Evolutionary conservation across 805 yeast genomes (phyloP), one percentile per base, ranked within the genome.

Genomic region (Starmerella floris): DNA sequence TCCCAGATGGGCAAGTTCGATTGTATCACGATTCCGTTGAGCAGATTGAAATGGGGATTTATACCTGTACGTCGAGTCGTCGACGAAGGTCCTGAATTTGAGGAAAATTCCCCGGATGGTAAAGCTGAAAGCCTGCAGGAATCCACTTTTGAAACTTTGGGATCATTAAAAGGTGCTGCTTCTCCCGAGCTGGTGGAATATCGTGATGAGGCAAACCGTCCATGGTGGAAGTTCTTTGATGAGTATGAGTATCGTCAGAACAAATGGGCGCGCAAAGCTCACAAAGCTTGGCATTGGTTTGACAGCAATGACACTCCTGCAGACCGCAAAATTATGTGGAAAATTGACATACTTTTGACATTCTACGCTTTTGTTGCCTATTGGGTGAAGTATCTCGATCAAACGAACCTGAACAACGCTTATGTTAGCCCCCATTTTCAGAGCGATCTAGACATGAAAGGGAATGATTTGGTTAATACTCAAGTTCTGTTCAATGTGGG

Each of bases 341-440:
- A 78, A 54, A 56, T 77, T 26, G 84, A 78, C 52, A 47, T 74
- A 11, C 54, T 74, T 27, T 60, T 79, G 39, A 66, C 76, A n/a
- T 47, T 49, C 35, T 73, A 74, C 49, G 66, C 79, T 0, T 70
- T 76, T 56, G 58, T 75, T 44, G 75, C 74, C 1, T 77, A 77
- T 57, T 79, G 81, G 80, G 73, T 78, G 42, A 78, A 78, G 54
- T 73, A 75, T 40, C 62, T 79, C 39, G 84, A 79, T 54, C 67
- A 68, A 40, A 64, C 73, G 31, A 79, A 77, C 56, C 62, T 74
- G 44, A 67, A 69, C 44, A 75, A 77, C 54, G 84, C 84, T 1
- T 79, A 76, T 54, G 76, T 76, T 30, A 69, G 79, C 19, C 44
- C 45, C 5, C 27, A 38, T 16, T 45, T 48, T 32, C 40, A 37